These are phyloP conservation scores for Corynascus novoguineensis DNA, from an alignment of 495 filamentous ascomycete genomes.

Conservation along the genomic window DNA sequence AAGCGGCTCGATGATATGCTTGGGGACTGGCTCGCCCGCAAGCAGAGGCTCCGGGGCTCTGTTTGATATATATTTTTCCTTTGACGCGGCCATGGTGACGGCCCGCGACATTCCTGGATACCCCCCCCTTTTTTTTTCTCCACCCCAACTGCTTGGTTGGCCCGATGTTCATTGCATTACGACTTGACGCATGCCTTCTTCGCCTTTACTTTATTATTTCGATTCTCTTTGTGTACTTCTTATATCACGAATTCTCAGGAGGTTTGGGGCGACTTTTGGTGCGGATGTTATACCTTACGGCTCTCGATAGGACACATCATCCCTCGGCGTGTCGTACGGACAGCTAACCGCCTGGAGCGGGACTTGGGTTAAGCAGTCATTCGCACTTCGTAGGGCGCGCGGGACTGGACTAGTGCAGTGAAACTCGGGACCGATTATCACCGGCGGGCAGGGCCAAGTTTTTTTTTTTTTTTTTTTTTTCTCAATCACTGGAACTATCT, in stretches of 20 bases:
- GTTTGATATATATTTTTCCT: slow-evolving; percentile 32
- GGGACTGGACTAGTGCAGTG: slow-evolving; percentile 1
- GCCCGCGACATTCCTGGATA: not conserved
- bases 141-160: not conserved
- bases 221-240: not conserved
- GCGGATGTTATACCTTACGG: not conserved
- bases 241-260: not conserved
- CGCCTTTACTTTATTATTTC: not conserved
- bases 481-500: too few species aligned
- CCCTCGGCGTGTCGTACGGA: not conserved
- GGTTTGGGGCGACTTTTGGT: not conserved
- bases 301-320: not conserved
- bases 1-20: slow-evolving; percentile 79
- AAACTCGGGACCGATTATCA: not conserved
- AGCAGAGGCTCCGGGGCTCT: slow-evolving; percentile 47
- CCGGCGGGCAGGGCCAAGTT: not conserved
- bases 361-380: not conserved
- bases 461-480: not conserved
- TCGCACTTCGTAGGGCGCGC: too few species aligned
- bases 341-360: not conserved
- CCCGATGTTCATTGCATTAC: slow-evolving; percentile 1
- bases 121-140: not conserved
- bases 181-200: slow-evolving; percentile 8
- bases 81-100: not conserved
- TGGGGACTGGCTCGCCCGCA: slow-evolving; percentile 70